Evolutionary conservation across 495 filamentous ascomycete genomes (phyloP).

Genomic region (Thermothielavioides terrestris): DNA sequence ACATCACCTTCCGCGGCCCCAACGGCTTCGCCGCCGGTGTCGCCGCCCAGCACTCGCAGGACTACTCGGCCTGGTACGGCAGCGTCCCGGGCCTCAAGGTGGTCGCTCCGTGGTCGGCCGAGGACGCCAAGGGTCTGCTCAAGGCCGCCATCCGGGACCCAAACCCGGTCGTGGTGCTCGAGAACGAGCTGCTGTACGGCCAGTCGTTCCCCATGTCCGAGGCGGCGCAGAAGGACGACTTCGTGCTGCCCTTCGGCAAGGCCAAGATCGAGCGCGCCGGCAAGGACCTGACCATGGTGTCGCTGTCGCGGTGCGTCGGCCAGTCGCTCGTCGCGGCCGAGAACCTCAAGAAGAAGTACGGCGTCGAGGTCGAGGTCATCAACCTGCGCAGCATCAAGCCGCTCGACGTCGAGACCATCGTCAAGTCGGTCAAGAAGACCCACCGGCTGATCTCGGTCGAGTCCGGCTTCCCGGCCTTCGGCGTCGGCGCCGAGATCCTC

Average conservation of each 20-base stretch:
- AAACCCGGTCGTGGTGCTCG: conserved; percentile 88
- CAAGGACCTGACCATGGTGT: conserved; percentile 92
- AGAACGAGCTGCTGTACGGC: conserved; percentile 98
- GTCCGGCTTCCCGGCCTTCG: conserved; percentile 91
- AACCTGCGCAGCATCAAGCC: conserved; percentile 97
- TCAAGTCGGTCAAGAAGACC: conserved; percentile 98
- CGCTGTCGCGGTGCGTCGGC: conserved; percentile 89
- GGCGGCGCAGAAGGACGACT: conserved; percentile 89
- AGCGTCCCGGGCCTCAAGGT: conserved; percentile 97
- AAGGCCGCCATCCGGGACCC: conserved; percentile 98
- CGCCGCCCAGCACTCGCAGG: conserved; percentile 95
- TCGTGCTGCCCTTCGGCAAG: conserved; percentile 93
- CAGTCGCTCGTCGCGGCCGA: conserved; percentile 84
- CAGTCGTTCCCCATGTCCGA: conserved; percentile 91
- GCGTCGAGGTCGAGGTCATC: conserved; percentile 91
- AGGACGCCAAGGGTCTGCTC: conserved; percentile 94
- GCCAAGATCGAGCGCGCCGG: conserved; percentile 95
- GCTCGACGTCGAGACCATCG: conserved; percentile 86
- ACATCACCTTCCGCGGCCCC: conserved; percentile 97
- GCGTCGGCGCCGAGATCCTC: conserved; percentile 84
- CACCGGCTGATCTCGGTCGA: conserved; percentile 84
- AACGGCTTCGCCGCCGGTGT: conserved; percentile 97
- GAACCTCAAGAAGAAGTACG: conserved; percentile 87
- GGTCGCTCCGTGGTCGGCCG: conserved; percentile 86
- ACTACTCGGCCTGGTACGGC: conserved; percentile 97